phyloP scores from a whole-genome alignment of 176 grass and related monocot species.

The Urochloa ruziziensis region DNA sequence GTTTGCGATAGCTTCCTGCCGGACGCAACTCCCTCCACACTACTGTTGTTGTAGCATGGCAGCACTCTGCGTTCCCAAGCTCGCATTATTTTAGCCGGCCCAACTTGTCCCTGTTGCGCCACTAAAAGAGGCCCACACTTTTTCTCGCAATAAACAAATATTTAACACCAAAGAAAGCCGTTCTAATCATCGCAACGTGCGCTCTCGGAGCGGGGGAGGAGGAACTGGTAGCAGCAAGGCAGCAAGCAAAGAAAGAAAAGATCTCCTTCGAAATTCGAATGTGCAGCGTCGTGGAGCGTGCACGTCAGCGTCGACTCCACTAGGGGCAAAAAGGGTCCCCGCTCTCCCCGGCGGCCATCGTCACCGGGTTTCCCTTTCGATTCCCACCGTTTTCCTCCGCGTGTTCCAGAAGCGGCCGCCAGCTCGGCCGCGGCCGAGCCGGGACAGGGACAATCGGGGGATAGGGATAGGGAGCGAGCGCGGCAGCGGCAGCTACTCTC shows the following conservation, averaged over 20 bases:
- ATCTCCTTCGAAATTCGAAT: constrained; percentile 37
- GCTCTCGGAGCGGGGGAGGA: background rate
- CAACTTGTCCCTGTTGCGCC: constrained; percentile 19
- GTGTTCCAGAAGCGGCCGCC: constrained; percentile 27
- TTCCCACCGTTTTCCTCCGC: background rate
- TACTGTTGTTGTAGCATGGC: background rate
- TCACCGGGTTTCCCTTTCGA: constrained; percentile 30
- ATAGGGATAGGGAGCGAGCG: background rate
- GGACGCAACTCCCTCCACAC: constrained; percentile 28
- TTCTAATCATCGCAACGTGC: constrained; percentile 35
- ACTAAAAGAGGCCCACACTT: constrained; percentile 24
- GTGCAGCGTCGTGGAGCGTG: constrained; percentile 46
- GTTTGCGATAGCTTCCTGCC: background rate
- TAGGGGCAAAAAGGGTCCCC: background rate
- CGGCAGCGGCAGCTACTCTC: background rate
- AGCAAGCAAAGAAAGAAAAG: background rate
- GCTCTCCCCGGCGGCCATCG: background rate
- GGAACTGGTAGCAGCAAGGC: no score
- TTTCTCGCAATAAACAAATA: constrained; percentile 15
- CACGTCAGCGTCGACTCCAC: constrained; percentile 55
- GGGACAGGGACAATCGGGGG: constrained; percentile 24
- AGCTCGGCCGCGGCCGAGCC: constrained; percentile 32
- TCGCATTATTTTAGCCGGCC: constrained; percentile 17
- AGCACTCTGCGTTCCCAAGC: constrained; percentile 14
- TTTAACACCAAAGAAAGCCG: background rate